Percentiles rank a stretch among this genome's conserved stretches.
Conservation (phyloP, 2,329 filamentous ascomycete genomes). For the Tolypocladium tropicale region DNA sequence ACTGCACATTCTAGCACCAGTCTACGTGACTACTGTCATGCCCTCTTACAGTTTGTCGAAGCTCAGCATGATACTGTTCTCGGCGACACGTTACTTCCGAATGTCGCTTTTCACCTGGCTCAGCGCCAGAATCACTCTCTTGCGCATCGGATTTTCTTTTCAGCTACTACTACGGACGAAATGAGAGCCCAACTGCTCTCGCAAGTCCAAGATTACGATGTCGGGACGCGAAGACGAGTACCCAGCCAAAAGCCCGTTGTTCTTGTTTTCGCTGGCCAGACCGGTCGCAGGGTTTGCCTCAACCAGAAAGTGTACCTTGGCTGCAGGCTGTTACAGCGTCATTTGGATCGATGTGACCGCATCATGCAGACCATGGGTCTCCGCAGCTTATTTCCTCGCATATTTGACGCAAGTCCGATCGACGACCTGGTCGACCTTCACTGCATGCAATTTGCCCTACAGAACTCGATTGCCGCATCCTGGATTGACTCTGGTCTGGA, state of each 20-base stretch:
- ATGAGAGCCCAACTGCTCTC: neutral
- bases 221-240: neutral
- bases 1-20: neutral
- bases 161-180: neutral
- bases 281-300: neutral
- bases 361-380: conserved; percentile 14
- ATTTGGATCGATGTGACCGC: conserved; percentile 24
- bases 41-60: neutral
- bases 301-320: neutral
- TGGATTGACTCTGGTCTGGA: conserved; percentile 8
- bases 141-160: neutral
- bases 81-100: neutral
- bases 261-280: conserved; percentile 2
- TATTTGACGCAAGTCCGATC: conserved; percentile 15
- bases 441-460: conserved; percentile 12
- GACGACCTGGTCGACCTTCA: conserved; percentile 22
- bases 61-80: neutral
- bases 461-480: conserved; percentile 5
- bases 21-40: neutral
- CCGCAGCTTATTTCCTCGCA: conserved; percentile 18
- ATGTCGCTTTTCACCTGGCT: neutral
- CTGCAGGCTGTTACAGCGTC: conserved; percentile 6
- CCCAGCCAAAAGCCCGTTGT: neutral
- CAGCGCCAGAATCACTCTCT: neutral
- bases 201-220: neutral